Evolutionary conservation across 2,329 filamentous ascomycete genomes (phyloP).

Genomic region (Trichoderma atroviride): DNA sequence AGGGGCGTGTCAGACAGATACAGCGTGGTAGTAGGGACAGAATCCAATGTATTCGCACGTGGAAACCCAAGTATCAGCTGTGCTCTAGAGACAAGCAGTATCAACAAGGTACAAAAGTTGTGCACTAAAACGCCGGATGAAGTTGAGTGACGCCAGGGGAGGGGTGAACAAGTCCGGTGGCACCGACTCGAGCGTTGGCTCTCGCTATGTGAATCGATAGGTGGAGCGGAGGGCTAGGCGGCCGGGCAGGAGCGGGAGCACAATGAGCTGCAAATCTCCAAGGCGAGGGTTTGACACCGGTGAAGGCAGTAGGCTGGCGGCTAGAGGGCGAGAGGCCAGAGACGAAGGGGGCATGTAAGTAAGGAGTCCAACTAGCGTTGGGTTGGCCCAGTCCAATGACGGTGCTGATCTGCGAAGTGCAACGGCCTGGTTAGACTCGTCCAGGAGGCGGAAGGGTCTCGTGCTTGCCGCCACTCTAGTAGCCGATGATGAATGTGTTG

Average conservation of each 20-base stretch:
- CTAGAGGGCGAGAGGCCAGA: slow-evolving; percentile 31
- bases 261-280: slow-evolving; percentile 32
- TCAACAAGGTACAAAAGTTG: slow-evolving; percentile 34
- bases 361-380: slow-evolving; percentile 32
- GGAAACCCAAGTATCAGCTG: slow-evolving; percentile 41
- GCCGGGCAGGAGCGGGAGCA: slow-evolving; percentile 29
- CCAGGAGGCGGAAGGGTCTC: slow-evolving; percentile 14
- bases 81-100: slow-evolving; percentile 40
- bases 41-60: slow-evolving; percentile 43
- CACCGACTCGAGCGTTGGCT: slow-evolving; percentile 39
- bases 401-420: slow-evolving; percentile 24
- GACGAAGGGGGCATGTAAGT: slow-evolving; percentile 35
- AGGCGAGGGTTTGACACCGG: slow-evolving; percentile 25
- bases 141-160: slow-evolving; percentile 38
- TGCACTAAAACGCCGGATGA: slow-evolving; percentile 36
- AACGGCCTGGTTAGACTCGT: slow-evolving; percentile 17
- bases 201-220: slow-evolving; percentile 35
- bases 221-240: slow-evolving; percentile 32
- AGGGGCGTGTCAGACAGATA: slow-evolving; percentile 44
- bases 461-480: slow-evolving; percentile 20
- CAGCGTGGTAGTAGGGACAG: slow-evolving; percentile 37
- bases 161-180: slow-evolving; percentile 41
- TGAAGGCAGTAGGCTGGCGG: slow-evolving; percentile 10
- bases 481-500: slow-evolving; percentile 15
- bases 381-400: slow-evolving; percentile 21